Percentiles rank a stretch among this genome's conserved stretches.
Evolutionary conservation across 441 rosid genomes (phyloP).

Genomic region (Hura crepitans): DNA sequence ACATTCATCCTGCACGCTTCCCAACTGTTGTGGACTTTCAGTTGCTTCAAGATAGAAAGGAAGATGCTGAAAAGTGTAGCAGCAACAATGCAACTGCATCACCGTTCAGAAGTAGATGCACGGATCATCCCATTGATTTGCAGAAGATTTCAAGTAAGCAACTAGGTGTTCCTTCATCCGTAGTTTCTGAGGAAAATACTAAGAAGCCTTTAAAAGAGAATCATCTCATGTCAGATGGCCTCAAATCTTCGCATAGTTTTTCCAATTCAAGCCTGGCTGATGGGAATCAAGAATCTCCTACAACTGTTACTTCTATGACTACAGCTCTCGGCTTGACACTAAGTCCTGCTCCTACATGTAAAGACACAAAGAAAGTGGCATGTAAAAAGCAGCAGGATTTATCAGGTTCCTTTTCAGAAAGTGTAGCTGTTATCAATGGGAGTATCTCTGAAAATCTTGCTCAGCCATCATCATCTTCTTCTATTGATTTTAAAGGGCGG

Average conservation of each 20-base stretch:
- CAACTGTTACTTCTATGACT: slow-evolving; percentile 51
- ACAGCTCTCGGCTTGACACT: slow-evolving; percentile 55
- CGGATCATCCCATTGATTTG: slow-evolving; percentile 22
- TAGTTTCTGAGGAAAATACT: slow-evolving; percentile 23
- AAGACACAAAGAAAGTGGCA: slow-evolving; percentile 24
- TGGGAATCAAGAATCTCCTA: slow-evolving; percentile 41
- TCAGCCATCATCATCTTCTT: slow-evolving; percentile 44
- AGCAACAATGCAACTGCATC: slow-evolving; percentile 17
- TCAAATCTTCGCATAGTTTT: slow-evolving; percentile 36
- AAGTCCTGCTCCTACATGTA: slow-evolving; percentile 33
- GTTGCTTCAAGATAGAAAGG: slow-evolving; percentile 31
- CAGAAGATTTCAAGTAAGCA: slow-evolving; percentile 24
- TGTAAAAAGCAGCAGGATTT: slow-evolving; percentile 23
- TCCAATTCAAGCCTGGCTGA: slow-evolving; percentile 51
- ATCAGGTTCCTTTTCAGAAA: slow-evolving; percentile 27
- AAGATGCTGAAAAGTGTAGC: slow-evolving; percentile 24
- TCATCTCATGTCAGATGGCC: slow-evolving; percentile 34
- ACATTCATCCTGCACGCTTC: slow-evolving; percentile 22
- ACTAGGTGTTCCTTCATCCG: slow-evolving; percentile 21
- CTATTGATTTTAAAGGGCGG: slow-evolving; percentile 33
- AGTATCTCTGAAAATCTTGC: slow-evolving; percentile 28
- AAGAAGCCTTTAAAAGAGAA: slow-evolving; percentile 32
- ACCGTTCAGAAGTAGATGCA: slow-evolving; percentile 16
- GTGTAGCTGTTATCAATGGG: slow-evolving; percentile 22
- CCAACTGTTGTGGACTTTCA: slow-evolving; percentile 36